Base-by-base conservation (phyloP, 176 grass and related monocot genomes). In the Lolium perenne region DNA sequence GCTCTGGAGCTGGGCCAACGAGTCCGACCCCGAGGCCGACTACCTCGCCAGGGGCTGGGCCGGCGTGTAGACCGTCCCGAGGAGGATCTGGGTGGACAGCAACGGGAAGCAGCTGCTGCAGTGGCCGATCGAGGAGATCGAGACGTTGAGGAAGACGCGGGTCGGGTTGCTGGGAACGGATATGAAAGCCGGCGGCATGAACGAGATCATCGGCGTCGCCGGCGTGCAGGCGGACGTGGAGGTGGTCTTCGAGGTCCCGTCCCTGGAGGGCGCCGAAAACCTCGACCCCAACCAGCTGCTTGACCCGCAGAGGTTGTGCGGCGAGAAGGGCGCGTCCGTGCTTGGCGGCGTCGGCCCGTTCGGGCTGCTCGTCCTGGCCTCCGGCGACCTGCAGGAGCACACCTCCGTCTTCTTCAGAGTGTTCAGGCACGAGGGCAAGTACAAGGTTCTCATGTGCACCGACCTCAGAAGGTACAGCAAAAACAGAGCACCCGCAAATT, bases 401-500 rank as follows among this genome's bases (percentile, higher is more conserved):
- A 94, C 95, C 48, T 81, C 90, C 11, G 70, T 98, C 0, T 98
- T 92, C 85, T 98, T 98, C 91, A 87, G 86, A 63, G 88, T 95
- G 22, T 95, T 94, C 69, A 84, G 68, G 54, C 60, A 80, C 80
- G 11, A 48, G 0, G 59, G 53, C 32, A 66, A 43, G 17, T 86
- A 89, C 85, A 94, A 54, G 75, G 63, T 90, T 3, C 81, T 98
- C 32, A 88, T 95, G 91, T 94, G 89, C 79, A 94, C 91, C n/a
- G 90, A 98, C 66, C 3, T 18, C 35, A 9, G 35, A 29, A 29
- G 29, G 29, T 29, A 29, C 29, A 29, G 29, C 29, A 29, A 29
- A 29, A 29, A 29, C 29, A 29, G 29, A 29, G 29, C 29, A 29
- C 29, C 29, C 29, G 29, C 29, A 29, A 29, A 29, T 7, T 4